Base-by-base conservation (phyloP, 208 protist species). In the Tetramitus jugosus region DNA sequence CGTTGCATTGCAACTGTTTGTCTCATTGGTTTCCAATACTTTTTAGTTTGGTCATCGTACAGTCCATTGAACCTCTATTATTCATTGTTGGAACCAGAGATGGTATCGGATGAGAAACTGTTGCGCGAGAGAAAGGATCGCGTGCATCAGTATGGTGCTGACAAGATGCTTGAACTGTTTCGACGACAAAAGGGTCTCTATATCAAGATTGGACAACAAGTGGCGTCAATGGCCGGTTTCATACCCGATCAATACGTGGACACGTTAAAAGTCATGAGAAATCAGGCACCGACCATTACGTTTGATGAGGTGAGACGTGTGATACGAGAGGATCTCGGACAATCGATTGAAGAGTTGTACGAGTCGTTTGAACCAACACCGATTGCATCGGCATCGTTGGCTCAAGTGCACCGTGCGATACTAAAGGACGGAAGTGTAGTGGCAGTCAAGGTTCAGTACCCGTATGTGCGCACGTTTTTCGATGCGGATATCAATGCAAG, bases 361-460 rank as follows among this genome's bases (percentile, higher is more conserved):
- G 26, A 45, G 17, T 62, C 81, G 35, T 86, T 91, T 43, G 81
- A 87, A 43, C 29, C 62, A 60, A 33, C 52, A 52, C 86, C 87
- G 39, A 83, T 91, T 20, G 84, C 85, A 8, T 78, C 85, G n/a
- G 87, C 87, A 39, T 86, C 83, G 3, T 40, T 74, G 20, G 67
- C 67, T 37, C 67, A 74, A 53, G 67, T 71, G 20, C 65, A 71
- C 17, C 13, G 20, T 10, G 65, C 39, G 3, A 10, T 6, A 35
- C 35, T 42, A 37, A 71, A 37, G 35, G 65, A 71, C 7, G 40
- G 40, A 33, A n/a, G n/a, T 33, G 29, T 14, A 1, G 65, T 71
- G 7, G 65, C 65, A 40, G 39, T 71, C 1, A 71, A 71, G 31
- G 26, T 71, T 33, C 65, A 71, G 49, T 23, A 71, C 29, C 65